Evolutionary conservation across 2,329 filamentous ascomycete species (phyloP), one percentile per base, ranked within the genome.

Genomic region (Pseudogymnoascus verrucosus): DNA sequence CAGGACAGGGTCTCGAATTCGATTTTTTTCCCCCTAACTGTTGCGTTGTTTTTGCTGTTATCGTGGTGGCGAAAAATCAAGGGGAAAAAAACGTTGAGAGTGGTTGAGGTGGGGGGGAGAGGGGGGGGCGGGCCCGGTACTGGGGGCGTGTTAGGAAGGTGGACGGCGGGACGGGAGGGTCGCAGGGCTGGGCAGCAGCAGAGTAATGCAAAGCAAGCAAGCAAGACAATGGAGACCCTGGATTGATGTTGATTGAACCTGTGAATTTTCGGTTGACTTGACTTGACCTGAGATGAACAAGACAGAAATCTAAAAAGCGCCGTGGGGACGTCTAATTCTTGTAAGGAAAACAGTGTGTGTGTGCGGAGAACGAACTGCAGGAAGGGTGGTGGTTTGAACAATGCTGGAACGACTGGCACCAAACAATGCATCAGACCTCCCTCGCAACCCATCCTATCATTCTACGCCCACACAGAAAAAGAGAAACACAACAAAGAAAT

Each of bases 281-380:
- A 44, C 40, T 54, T 54, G 42, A 44, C 1, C 2, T 34, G 31
- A 34, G 21, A 21, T 21, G 21, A 21, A 21, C 31, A 34, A 34
- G 44, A 31, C 23, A n/a, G 44, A 54, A 54, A 54, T 54, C 44
- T 54, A 54, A 54, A 28, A 42, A 28, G 14, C 23, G 44, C 44
- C 44, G 12, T 54, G 44, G 44, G 44, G 44, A 54, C 44, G 44
- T 54, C 44, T 54, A 54, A 54, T 54, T 54, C 44, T 54, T 57
- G 47, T 12, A 34, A 19, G n/a, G 47, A 31, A 21, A 57, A 57
- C 47, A 7, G 47, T 34, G 47, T n/a, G n/a, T n/a, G 4, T 31
- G 28, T 10, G 28, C 28, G 28, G 28, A 31, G 28, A 31, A 26
- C 6, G n/a, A n/a, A 51, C 2, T 2, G 21, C 44, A 51, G 44